Percentiles rank a stretch among this genome's conserved stretches.
Conservation (phyloP, 768 basidiomycete genomes). For the Suillus subaureus region DNA sequence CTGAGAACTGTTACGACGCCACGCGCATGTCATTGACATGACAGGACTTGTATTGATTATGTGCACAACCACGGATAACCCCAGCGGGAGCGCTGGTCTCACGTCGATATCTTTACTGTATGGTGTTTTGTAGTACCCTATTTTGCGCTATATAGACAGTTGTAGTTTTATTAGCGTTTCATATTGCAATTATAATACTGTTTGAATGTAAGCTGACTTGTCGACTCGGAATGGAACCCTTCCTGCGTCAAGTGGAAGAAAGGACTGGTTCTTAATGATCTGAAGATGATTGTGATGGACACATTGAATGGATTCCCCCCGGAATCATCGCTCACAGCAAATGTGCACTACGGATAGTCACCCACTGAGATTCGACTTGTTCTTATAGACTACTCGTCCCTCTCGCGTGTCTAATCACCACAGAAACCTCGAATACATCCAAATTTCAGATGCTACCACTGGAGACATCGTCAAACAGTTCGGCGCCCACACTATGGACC, state of each 20-base stretch:
- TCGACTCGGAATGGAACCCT: too few relatives aligned
- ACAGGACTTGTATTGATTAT: conserved; percentile 17
- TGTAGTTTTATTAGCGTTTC: conserved; percentile 29
- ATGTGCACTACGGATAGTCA: too few relatives aligned
- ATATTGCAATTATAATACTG: conserved; percentile 6
- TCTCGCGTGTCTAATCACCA: too few relatives aligned
- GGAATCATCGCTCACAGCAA: too few relatives aligned
- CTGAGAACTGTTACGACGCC: conserved; percentile 19
- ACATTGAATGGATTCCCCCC: too few relatives aligned
- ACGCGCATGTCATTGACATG: not conserved
- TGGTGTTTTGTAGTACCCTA: conserved; percentile 12
- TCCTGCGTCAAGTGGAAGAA: too few relatives aligned
- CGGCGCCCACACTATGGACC: not conserved
- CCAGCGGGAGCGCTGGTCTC: conserved; percentile 12
- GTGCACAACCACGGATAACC: conserved; percentile 10
- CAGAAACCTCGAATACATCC: too few relatives aligned
- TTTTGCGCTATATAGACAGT: conserved; percentile 25
- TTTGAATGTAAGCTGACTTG: not conserved
- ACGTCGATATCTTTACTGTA: conserved; percentile 13
- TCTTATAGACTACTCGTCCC: too few relatives aligned
- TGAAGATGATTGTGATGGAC: too few relatives aligned
- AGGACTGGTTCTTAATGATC: too few relatives aligned
- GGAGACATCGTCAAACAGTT: not conserved
- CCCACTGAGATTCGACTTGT: too few relatives aligned
- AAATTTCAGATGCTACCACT: not conserved